phyloP scores from a whole-genome alignment of 495 filamentous ascomycete genomes.

The Podospora pseudoanserina region DNA sequence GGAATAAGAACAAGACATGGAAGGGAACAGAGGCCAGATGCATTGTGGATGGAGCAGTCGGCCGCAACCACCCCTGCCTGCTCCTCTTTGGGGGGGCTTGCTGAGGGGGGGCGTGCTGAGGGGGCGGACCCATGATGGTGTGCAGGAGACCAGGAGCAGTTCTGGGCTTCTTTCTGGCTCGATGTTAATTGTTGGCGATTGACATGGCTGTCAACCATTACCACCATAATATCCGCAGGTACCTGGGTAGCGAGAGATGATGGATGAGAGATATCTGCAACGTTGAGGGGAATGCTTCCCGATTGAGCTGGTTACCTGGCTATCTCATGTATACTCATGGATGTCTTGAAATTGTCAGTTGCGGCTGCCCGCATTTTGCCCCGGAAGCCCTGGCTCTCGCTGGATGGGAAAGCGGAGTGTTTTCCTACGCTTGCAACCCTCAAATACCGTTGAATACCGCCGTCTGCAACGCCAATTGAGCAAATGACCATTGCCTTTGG shows the following conservation, averaged over 20 bases:
- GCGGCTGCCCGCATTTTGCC: conserved; percentile 6
- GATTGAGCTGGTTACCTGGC: conserved; percentile 6
- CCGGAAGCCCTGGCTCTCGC: neutral
- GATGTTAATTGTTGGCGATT: conserved; percentile 8
- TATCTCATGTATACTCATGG: neutral
- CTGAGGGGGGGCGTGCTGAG: neutral
- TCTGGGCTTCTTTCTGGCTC: conserved; percentile 1
- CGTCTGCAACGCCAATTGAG: conserved; percentile 1
- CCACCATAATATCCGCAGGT: conserved; percentile 1
- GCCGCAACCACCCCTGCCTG: neutral
- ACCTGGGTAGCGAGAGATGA: neutral
- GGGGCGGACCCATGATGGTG: conserved; percentile 8
- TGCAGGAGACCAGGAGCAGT: neutral
- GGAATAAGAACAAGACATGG: neutral
- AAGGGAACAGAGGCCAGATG: neutral
- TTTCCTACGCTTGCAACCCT: conserved; percentile 9
- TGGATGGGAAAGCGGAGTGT: conserved; percentile 4
- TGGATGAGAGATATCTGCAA: neutral
- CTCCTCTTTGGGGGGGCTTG: neutral
- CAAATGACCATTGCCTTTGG: conserved; percentile 8
- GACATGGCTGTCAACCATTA: neutral
- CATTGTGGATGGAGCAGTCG: neutral
- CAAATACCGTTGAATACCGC: conserved; percentile 7
- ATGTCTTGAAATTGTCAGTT: conserved; percentile 1
- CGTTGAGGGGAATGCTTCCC: conserved; percentile 1